phyloP scores from a whole-genome alignment of 768 basidiomycete species.

The Kwoniella sp. region DNA sequence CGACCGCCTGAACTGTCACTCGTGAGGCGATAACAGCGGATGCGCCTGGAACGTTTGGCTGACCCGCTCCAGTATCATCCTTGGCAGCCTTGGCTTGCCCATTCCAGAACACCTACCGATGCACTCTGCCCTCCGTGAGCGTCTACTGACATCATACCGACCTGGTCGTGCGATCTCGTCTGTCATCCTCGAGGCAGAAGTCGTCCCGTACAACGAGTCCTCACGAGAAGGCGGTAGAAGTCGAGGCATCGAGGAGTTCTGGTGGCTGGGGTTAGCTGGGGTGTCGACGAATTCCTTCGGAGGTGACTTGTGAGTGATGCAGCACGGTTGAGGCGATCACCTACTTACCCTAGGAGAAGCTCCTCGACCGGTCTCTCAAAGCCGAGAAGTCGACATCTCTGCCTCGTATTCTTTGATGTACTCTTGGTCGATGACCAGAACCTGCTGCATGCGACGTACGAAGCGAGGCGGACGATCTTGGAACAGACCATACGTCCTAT shows the following conservation, averaged over 20 bases:
- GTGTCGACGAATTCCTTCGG: constrained; percentile 10
- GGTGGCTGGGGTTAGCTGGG: constrained; percentile 41
- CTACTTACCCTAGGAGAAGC: too few relatives aligned
- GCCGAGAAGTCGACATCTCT: constrained; percentile 57
- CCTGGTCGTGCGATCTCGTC: constrained; percentile 11
- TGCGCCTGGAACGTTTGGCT: too few relatives aligned
- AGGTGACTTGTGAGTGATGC: neutral
- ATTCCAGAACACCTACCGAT: constrained; percentile 5
- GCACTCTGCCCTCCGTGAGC: constrained; percentile 1
- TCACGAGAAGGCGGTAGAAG: constrained; percentile 42
- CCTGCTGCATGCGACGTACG: constrained; percentile 60
- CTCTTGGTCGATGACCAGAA: constrained; percentile 64
- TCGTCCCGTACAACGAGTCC: constrained; percentile 72
- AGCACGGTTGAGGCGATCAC: too few relatives aligned
- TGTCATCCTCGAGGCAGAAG: constrained; percentile 73
- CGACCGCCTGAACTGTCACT: constrained; percentile 67
- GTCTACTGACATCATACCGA: neutral
- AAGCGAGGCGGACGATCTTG: constrained; percentile 59
- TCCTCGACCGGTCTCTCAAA: too few relatives aligned
- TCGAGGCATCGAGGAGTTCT: constrained; percentile 65
- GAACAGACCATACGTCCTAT: constrained; percentile 58
- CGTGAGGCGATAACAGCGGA: constrained; percentile 43
- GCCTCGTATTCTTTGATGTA: constrained; percentile 82
- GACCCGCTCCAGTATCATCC: constrained; percentile 56
- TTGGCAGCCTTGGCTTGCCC: constrained; percentile 58